These are phyloP conservation scores for Lobosporangium transversale DNA, from an alignment of 192 early-diverging fungal species.

Conservation along the genomic window DNA sequence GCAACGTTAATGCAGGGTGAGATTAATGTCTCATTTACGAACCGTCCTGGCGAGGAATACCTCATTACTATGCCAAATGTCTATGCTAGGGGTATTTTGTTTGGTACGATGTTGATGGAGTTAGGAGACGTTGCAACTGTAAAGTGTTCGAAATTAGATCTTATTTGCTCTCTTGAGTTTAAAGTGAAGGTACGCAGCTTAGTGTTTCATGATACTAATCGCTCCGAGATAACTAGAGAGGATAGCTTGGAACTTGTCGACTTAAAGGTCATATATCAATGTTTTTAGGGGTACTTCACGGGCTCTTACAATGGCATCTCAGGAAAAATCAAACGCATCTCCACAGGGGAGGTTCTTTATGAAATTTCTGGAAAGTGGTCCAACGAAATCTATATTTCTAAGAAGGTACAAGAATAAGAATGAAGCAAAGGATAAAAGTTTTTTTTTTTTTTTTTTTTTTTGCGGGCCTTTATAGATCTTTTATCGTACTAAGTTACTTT, in stretches of 20 bases:
- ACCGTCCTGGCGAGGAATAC: constrained; percentile 80
- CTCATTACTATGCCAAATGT: constrained; percentile 89
- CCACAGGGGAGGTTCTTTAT: constrained; percentile 78
- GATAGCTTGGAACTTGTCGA: too few species aligned
- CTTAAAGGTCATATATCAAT: too few species aligned
- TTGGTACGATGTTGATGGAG: constrained; percentile 95
- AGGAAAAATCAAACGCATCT: constrained; percentile 84
- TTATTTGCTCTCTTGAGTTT: constrained; percentile 88
- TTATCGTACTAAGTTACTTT: not conserved
- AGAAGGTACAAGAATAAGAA: constrained; percentile 24
- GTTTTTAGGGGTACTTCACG: constrained; percentile 72
- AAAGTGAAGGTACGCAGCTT: constrained; percentile 82
- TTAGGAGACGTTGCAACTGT: constrained; percentile 84
- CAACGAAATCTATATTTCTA: constrained; percentile 69
- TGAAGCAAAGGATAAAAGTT: not conserved
- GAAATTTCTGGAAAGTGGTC: constrained; percentile 93
- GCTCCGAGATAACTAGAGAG: too few species aligned
- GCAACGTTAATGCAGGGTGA: constrained; percentile 88
- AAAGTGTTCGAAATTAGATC: constrained; percentile 76
- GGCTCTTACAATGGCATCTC: constrained; percentile 81
- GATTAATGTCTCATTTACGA: constrained; percentile 67
- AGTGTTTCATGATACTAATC: too few species aligned
- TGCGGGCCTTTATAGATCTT: too few species aligned
- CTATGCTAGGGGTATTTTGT: constrained; percentile 92
- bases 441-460: too few species aligned